Evolutionary conservation across 177 flowering plant species (phyloP), one percentile per base, ranked within the genome.

Genomic region (Vitis hybrid): DNA sequence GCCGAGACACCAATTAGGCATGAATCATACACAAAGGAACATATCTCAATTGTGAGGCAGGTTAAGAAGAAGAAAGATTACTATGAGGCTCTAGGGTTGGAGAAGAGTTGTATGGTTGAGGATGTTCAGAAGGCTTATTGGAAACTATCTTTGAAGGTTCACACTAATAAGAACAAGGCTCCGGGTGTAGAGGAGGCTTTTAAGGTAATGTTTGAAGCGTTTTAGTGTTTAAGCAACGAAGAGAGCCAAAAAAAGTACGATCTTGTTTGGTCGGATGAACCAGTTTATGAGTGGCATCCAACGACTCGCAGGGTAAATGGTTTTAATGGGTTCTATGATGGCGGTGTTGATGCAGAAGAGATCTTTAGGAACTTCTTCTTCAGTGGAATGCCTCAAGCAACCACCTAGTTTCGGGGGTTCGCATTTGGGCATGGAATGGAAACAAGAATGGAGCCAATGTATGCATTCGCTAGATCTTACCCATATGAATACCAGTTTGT

Each of bases 151-250:
- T 66, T 92, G 82, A 94, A 92, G 69, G 97, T 94, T 58, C 98
- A 94, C 66, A 97, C 98, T 0, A 97, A 92, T 70, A 92, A 94
- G 82, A 92, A 94, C 80, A 80, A 79, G 54, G 92, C 98, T 0
- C 93, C 97, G 1, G 98, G 98, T 1, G 87, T 97, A 0, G 97
- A 94, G 73, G 97, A 94, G 69, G 94, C 97, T 0, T 94, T 92
- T 72, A 94, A 92, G 83, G 69, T 78, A 12, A 97, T 94, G 3
- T 92, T 94, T 0, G 92, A 88, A 75, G 97, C 98, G 2, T 94
- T 92, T 79, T 91, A 94, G 81, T 94, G 98, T 67, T 85, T 94
- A 40, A 85, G 90, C 68, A 74, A 87, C 50, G 94, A 86, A 67
- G 97, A 88, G 71, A 84, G 72, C 69, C 73, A 87, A 80, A 87